Evolutionary conservation across 2,329 filamentous ascomycete genomes (phyloP).

Genomic region (Pseudonectria foliicola): DNA sequence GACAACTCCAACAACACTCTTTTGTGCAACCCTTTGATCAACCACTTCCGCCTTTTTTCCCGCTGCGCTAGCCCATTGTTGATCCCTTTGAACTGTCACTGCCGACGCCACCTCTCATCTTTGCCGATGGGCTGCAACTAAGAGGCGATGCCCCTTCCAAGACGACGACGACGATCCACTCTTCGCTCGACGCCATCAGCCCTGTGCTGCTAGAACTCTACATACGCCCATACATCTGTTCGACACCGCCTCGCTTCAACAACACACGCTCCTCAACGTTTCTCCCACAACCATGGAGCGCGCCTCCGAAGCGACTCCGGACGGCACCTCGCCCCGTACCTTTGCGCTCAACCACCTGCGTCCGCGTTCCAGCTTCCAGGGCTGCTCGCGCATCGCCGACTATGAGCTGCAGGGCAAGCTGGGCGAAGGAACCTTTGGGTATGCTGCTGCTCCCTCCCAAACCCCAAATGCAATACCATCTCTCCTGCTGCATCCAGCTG

Average conservation of each 20-base stretch:
- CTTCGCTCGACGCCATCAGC: constrained; percentile 11
- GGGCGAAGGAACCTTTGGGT: constrained; percentile 94
- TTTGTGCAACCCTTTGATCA: neutral
- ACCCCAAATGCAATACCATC: too few species aligned
- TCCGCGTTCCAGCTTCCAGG: constrained; percentile 59
- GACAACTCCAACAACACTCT: too few species aligned
- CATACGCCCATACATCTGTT: constrained; percentile 1
- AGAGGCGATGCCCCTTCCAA: constrained; percentile 8
- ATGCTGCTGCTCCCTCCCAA: constrained; percentile 24
- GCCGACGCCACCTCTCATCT: too few species aligned
- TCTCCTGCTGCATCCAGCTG: too few species aligned
- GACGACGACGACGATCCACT: constrained; percentile 4
- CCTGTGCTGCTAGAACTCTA: neutral
- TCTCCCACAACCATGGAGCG: constrained; percentile 22
- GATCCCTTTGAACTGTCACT: too few species aligned
- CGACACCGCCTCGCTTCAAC: too few species aligned
- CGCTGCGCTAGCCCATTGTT: too few species aligned
- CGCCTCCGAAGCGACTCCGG: constrained; percentile 23
- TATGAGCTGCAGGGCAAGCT: constrained; percentile 79
- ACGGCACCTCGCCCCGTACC: constrained; percentile 44
- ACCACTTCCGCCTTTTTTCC: neutral
- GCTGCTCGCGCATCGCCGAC: constrained; percentile 76
- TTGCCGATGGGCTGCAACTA: neutral
- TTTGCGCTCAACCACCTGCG: constrained; percentile 52
- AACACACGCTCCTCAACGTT: neutral